Evolutionary conservation across 805 yeast genomes (phyloP).

Genomic region (Cyberlindnera xylosilytica): DNA sequence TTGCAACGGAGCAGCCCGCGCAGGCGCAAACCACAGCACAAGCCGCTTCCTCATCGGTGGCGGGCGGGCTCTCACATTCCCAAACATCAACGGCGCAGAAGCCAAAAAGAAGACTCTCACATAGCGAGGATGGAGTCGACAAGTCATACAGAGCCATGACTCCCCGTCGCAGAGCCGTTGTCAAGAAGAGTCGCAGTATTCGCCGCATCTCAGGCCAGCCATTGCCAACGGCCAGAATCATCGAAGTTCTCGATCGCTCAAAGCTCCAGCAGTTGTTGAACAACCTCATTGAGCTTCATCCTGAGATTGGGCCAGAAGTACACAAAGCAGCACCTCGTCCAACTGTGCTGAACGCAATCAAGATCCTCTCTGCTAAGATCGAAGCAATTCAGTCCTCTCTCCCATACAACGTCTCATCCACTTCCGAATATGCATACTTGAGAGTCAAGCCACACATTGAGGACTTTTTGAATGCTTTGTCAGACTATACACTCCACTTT

Average conservation of each 20-base stretch:
- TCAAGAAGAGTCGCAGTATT: constrained; percentile 5
- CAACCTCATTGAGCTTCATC: constrained; percentile 54
- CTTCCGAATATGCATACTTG: constrained; percentile 72
- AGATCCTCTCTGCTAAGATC: constrained; percentile 42
- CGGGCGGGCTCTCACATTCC: not conserved
- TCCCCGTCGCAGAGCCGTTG: constrained; percentile 3
- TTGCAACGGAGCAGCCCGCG: constrained; percentile 11
- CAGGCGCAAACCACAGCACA: no score
- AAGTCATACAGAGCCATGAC: constrained; percentile 3
- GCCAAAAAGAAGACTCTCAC: constrained; percentile 11
- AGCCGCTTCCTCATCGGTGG: no score
- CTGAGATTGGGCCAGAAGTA: constrained; percentile 57
- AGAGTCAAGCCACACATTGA: constrained; percentile 65
- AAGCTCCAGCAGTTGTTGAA: constrained; percentile 52
- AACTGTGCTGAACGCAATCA: constrained; percentile 49
- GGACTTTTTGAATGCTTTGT: constrained; percentile 66
- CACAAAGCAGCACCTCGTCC: constrained; percentile 54
- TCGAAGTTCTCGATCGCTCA: constrained; percentile 64
- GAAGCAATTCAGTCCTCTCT: constrained; percentile 42
- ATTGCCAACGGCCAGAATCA: constrained; percentile 58
- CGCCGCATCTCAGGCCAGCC: constrained; percentile 47
- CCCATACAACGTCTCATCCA: constrained; percentile 74
- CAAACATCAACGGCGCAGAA: not conserved
- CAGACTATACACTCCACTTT: constrained; percentile 70
- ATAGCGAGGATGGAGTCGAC: constrained; percentile 1